A percentile compares a stretch with the other conserved stretches of the same genome.
Conservation (phyloP, 1,139 yeast species). For the Trichomonascaceae sp. region DNA sequence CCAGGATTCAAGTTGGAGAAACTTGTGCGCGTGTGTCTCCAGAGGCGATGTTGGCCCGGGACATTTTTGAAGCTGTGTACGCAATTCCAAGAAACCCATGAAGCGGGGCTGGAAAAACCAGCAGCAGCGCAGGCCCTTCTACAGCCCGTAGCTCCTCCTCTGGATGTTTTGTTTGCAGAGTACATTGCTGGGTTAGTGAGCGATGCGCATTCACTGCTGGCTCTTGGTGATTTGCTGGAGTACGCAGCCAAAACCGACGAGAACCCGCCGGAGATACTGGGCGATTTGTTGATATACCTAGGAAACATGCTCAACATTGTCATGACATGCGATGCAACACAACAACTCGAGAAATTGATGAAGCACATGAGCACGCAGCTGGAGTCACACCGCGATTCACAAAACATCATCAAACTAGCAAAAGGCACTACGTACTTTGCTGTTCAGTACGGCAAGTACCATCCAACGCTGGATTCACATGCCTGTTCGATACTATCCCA, state of each 20-base stretch:
- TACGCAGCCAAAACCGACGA: constrained; percentile 7
- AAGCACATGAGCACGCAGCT: too few relatives aligned
- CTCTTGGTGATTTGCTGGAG: constrained; percentile 12
- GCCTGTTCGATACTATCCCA: too few relatives aligned
- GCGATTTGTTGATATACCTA: constrained; percentile 1
- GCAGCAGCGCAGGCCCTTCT: constrained; percentile 4
- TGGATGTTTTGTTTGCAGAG: constrained; percentile 22
- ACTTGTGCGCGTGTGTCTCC: constrained; percentile 12
- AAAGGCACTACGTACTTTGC: too few relatives aligned
- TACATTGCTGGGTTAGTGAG: constrained; percentile 18
- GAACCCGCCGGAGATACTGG: constrained; percentile 1
- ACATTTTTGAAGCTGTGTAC: constrained; percentile 17
- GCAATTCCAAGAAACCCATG: constrained; percentile 21
- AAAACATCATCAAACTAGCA: too few relatives aligned
- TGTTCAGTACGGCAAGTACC: too few relatives aligned
- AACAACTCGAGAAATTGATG: too few relatives aligned
- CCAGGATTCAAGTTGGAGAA: constrained; percentile 10
- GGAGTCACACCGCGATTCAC: too few relatives aligned
- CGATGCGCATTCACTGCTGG: constrained; percentile 18
- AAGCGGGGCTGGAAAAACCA: constrained; percentile 3
- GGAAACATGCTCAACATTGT: neutral
- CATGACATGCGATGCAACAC: too few relatives aligned
- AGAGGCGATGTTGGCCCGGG: constrained; percentile 12
- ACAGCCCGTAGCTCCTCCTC: neutral
- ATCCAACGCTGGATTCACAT: too few relatives aligned